A percentile compares a stretch with the other conserved stretches of the same genome.
These are phyloP conservation scores for Phytophthora crassamura DNA, from an alignment of 352 stramenopile genomes.

Conservation along the genomic window DNA sequence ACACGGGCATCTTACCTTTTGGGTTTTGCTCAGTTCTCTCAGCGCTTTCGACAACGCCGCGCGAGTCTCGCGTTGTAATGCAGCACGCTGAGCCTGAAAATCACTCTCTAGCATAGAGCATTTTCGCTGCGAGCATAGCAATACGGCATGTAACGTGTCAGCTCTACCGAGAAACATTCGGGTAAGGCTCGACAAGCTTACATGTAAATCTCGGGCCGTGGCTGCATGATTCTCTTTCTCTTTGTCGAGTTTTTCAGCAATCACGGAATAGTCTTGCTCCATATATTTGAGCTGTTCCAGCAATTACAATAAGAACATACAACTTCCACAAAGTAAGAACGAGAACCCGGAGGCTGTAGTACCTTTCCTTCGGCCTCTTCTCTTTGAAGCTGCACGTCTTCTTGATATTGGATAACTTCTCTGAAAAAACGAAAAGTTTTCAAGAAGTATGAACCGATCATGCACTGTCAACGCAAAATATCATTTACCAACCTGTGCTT, in stretches of 20 bases:
- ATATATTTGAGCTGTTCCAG: slow-evolving; percentile 65
- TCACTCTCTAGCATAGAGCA: slow-evolving; percentile 49
- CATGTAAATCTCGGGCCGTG: slow-evolving; percentile 55
- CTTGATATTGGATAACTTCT: slow-evolving; percentile 66
- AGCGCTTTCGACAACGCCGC: slow-evolving; percentile 63
- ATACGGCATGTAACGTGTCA: slow-evolving; percentile 1
- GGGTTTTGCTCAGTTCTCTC: slow-evolving; percentile 61
- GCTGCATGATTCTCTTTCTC: slow-evolving; percentile 61
- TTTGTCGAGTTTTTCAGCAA: slow-evolving; percentile 65
- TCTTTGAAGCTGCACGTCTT: slow-evolving; percentile 74
- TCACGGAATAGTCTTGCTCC: slow-evolving; percentile 62
- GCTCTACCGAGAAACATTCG: neutral
- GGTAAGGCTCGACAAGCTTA: slow-evolving; percentile 11
- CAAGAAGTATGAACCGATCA: neutral
- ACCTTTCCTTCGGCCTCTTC: slow-evolving; percentile 76
- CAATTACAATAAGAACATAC: neutral
- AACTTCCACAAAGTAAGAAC: neutral
- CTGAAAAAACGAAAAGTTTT: slow-evolving; percentile 21
- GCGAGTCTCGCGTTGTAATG: slow-evolving; percentile 65
- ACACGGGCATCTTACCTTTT: slow-evolving; percentile 53
- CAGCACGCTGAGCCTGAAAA: slow-evolving; percentile 37
- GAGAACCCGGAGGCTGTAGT: neutral
- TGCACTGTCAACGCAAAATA: neutral
- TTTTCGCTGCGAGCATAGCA: slow-evolving; percentile 45
- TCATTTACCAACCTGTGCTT: slow-evolving; percentile 69